Base-by-base conservation (phyloP, 495 filamentous ascomycete species). In the Aspergillus saccharolyticus region DNA sequence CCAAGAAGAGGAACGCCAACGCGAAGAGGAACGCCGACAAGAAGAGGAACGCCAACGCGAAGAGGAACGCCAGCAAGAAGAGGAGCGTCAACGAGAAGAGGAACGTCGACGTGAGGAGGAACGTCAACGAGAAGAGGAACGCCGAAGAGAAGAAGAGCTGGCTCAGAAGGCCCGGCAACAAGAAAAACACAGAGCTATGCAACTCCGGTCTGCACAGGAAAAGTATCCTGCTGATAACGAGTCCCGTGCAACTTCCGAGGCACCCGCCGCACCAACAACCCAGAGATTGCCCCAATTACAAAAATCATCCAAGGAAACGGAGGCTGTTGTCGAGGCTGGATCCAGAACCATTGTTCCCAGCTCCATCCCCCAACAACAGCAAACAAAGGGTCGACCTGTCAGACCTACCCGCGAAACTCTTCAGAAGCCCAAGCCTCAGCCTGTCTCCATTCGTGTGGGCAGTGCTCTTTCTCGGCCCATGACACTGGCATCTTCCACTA, bases 361-460 rank as follows among this genome's bases (percentile, higher is more conserved):
- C 24, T 76, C 83, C 0, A 76, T 81, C 47, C 79, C 79, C 42
- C 80, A 62, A 28, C 58, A 60, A 18, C 66, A 70, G 67, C 72
- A 83, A 57, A 73, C 78, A 63, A 70, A 90, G 12, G 79, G 88
- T 65, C 76, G 89, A 44, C 85, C 89, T 15, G 62, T 82, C 0
- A 91, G 85, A 61, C 89, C 89, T 1, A 82, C 80, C 19, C 90
- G 89, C 61, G 87, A 91, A 52, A 60, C 78, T 2, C 51, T 79
- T 5, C 73, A 79, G 22, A 91, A 90, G 64, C 67, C 82, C 1
- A 88, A 86, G 65, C 89, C 89, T 14, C 87, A 85, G 17, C 89
- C 89, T 1, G 89, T 90, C 3, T 81, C 88, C 1, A 93, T 96
- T 59, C 83, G 87, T 28, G 85, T 96, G 24, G 86, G 88, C 43